A percentile compares a stretch with the other conserved stretches of the same genome.
These are phyloP conservation scores for Ceratobasidium sp. DNA, from an alignment of 1,284 basidiomycete genomes.

Conservation along the genomic window DNA sequence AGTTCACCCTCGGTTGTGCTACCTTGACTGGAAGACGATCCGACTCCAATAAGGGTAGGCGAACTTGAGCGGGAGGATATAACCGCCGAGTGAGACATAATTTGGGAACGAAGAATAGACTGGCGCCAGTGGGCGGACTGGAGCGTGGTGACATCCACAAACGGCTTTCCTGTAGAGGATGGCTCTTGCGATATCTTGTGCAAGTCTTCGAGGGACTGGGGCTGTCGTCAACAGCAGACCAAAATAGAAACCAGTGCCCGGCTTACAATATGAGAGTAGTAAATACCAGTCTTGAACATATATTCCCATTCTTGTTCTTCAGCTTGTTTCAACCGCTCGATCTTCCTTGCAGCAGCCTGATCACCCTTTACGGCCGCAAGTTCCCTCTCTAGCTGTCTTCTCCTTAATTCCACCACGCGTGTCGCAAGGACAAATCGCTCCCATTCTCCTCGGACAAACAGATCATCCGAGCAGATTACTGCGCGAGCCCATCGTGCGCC, in stretches of 20 bases:
- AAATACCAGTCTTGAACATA: slow-evolving; percentile 81
- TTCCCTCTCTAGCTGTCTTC: slow-evolving; percentile 53
- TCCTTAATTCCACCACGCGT: slow-evolving; percentile 74
- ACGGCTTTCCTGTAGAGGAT: slow-evolving; percentile 69
- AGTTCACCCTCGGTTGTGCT: slow-evolving; percentile 59
- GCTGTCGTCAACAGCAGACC: neutral
- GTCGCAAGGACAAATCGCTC: slow-evolving; percentile 82
- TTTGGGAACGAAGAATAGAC: slow-evolving; percentile 64
- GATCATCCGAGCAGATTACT: slow-evolving; percentile 76
- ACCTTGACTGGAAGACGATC: slow-evolving; percentile 10
- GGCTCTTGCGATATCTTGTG: slow-evolving; percentile 76
- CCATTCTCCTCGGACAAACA: slow-evolving; percentile 79
- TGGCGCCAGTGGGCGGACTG: slow-evolving; percentile 82
- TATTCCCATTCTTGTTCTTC: slow-evolving; percentile 72
- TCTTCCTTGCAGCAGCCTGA: slow-evolving; percentile 46
- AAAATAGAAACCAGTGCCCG: neutral
- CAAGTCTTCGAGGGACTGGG: slow-evolving; percentile 76
- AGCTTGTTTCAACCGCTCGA: slow-evolving; percentile 46
- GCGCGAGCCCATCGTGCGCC: slow-evolving; percentile 74
- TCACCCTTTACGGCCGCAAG: slow-evolving; percentile 1
- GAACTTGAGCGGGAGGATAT: slow-evolving; percentile 47
- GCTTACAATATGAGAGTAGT: slow-evolving; percentile 87
- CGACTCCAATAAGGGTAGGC: slow-evolving; percentile 33
- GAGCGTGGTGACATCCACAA: slow-evolving; percentile 69
- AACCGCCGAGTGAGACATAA: slow-evolving; percentile 55